Evolutionary conservation across 495 filamentous ascomycete genomes (phyloP), one percentile per base, ranked within the genome.

Genomic region (Penicillium antarcticum): DNA sequence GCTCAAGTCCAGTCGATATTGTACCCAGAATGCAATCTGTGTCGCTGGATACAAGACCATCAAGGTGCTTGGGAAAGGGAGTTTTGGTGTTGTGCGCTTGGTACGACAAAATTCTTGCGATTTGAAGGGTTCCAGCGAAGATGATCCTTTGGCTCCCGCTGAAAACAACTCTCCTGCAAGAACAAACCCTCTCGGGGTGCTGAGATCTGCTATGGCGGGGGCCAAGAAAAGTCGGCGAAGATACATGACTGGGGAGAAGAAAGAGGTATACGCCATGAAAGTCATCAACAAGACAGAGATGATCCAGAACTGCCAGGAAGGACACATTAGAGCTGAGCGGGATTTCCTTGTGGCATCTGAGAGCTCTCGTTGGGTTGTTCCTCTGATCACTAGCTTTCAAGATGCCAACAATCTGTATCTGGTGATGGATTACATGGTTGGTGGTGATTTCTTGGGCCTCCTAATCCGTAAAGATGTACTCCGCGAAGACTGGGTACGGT

Each of bases 361-460:
- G 61, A 84, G 80, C 17, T 94, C 87, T 8, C 77, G 76, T 52
- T 96, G 91, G 92, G 84, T 96, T 37, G 88, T 97, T 19, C 87
- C 91, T 13, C 77, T 97, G 32, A 81, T 96, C 50, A 80, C 88
- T 42, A 92, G 88, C 58, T 96, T 97, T 60, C 89, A 97, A 63
- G 92, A 97, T 66, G 72, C 76, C 31, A 78, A 79, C 14, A 87
- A 89, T 58, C 74, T 97, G 21, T 96, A 96, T 61, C 82, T 97
- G 10, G 87, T 95, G 48, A 96, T 96, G 91, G 91, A 97, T 50
- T 97, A 95, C 62, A 95, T 95, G 89, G 85, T 95, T 6, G 92
- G 92, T 13, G 92, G 92, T 2, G 92, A 97, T 62, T 96, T 97
- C 56, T 77, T 97, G 3, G 87, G 88, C 1, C 71, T 95, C 5